These are phyloP conservation scores for Talaromyces albobiverticillius DNA, from an alignment of 2,329 filamentous ascomycete species.

Conservation along the genomic window DNA sequence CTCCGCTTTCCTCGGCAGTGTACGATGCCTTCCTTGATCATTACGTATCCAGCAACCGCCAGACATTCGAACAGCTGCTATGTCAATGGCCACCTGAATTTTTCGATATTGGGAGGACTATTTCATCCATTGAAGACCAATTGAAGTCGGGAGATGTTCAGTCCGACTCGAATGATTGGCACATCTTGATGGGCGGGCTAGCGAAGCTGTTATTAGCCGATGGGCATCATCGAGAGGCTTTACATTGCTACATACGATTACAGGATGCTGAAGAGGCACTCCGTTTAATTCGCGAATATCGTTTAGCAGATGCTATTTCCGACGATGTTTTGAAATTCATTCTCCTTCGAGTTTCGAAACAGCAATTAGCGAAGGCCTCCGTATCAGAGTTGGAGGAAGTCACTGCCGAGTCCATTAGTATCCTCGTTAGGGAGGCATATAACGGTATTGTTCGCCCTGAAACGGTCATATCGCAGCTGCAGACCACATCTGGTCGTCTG, in stretches of 20 bases:
- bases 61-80: conserved; percentile 72
- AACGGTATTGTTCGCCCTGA: conserved; percentile 79
- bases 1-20: conserved; percentile 73
- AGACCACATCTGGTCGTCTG: conserved; percentile 62
- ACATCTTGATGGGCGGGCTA: conserved; percentile 79
- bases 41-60: conserved; percentile 77
- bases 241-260: conserved; percentile 83
- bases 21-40: conserved; percentile 89
- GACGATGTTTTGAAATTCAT: conserved; percentile 91
- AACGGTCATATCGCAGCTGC: conserved; percentile 74
- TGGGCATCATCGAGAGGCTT: conserved; percentile 76
- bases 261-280: conserved; percentile 91
- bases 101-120: conserved; percentile 74
- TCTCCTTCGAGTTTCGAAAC: conserved; percentile 74
- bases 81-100: conserved; percentile 81
- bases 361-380: conserved; percentile 64
- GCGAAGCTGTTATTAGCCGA: conserved; percentile 81
- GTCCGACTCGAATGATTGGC: conserved; percentile 82
- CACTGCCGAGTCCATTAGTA: conserved; percentile 76
- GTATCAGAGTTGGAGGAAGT: conserved; percentile 71
- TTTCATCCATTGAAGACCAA: conserved; percentile 76
- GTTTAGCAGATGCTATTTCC: conserved; percentile 81
- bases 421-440: conserved; percentile 88
- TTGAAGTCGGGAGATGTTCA: conserved; percentile 71
- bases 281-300: conserved; percentile 78